phyloP scores from a whole-genome alignment of 176 grass and related monocot species.

The Paspalum notatum region DNA sequence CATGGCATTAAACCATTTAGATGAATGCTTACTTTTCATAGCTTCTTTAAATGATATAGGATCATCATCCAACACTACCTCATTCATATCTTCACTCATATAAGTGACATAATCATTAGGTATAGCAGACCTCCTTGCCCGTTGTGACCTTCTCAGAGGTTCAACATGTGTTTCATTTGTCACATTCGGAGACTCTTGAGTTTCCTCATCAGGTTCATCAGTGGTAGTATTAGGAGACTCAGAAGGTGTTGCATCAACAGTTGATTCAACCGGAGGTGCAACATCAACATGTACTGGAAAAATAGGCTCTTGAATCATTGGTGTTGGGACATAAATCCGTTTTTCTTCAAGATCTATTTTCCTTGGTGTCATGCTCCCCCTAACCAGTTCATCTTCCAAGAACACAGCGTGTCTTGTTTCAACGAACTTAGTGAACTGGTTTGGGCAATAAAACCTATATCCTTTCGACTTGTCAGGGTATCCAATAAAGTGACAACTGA shows the following conservation, averaged over 20 bases:
- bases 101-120: neutral
- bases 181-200: too few species aligned
- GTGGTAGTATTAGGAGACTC: neutral
- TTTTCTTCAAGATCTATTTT: neutral
- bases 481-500: too few species aligned
- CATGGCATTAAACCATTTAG: neutral
- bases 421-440: too few species aligned
- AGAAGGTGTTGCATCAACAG: neutral
- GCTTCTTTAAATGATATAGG: neutral
- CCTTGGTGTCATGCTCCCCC: too few species aligned
- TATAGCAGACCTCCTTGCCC: neutral
- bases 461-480: too few species aligned
- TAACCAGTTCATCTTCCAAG: too few species aligned
- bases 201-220: too few species aligned
- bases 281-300: too few species aligned
- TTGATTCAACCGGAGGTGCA: neutral
- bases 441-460: too few species aligned
- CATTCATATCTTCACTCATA: neutral
- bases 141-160: neutral
- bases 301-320: too few species aligned
- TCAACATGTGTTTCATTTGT: too few species aligned
- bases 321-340: neutral
- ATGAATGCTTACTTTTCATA: neutral
- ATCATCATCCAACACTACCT: neutral
- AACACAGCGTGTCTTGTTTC: too few species aligned